These are phyloP conservation scores for Stylosanthes scabra DNA, from an alignment of 331 rosid species.

Conservation along the genomic window DNA sequence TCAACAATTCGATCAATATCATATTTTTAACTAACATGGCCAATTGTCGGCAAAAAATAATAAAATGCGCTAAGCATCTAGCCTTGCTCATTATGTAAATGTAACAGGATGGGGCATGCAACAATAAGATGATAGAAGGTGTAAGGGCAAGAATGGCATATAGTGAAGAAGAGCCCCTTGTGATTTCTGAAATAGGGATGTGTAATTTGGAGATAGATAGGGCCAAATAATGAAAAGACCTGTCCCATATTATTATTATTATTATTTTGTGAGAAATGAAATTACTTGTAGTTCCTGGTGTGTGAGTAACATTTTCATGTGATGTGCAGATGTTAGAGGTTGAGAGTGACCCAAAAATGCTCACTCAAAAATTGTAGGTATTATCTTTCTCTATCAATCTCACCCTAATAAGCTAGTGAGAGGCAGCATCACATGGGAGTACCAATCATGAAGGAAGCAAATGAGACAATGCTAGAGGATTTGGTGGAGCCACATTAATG, in stretches of 20 bases:
- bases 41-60: too few relatives aligned
- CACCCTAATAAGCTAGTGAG: not conserved
- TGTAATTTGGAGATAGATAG: constrained; percentile 33
- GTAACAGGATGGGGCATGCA: too few relatives aligned
- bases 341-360: constrained; percentile 45
- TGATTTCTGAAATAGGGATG: too few relatives aligned
- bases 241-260: constrained; percentile 39
- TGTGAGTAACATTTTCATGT: constrained; percentile 44
- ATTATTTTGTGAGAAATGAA: constrained; percentile 27
- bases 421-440: constrained; percentile 85
- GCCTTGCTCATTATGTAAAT: too few relatives aligned
- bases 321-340: constrained; percentile 34
- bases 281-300: not conserved
- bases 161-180: not conserved
- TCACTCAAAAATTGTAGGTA: constrained; percentile 30
- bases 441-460: constrained; percentile 66
- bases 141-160: constrained; percentile 27
- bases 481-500: constrained; percentile 97
- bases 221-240: constrained; percentile 46
- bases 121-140: not conserved
- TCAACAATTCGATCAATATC: too few relatives aligned
- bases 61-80: too few relatives aligned
- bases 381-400: constrained; percentile 40
- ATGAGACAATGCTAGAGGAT: constrained; percentile 90
- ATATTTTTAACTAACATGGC: too few relatives aligned